Evolutionary conservation across 1,284 basidiomycete genomes (phyloP).

Genomic region (Ganoderma lingzhi): DNA sequence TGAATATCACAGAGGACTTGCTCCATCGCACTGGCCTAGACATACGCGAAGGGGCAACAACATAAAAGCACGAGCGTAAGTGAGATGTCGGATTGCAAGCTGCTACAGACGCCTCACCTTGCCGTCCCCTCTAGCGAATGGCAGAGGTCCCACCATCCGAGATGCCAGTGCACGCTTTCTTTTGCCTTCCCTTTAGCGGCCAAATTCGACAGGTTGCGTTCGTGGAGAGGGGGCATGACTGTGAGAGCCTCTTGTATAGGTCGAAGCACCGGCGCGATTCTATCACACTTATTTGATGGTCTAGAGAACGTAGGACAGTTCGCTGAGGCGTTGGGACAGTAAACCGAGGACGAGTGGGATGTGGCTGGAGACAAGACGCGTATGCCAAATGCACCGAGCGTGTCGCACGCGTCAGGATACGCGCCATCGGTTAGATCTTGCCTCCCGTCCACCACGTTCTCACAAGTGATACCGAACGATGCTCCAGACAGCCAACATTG

Average conservation of each 20-base stretch:
- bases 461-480: conserved; percentile 20
- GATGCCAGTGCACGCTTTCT: conserved; percentile 61
- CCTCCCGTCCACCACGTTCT: not conserved
- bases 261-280: conserved; percentile 2
- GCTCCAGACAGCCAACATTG: conserved; percentile 46
- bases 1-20: conserved; percentile 70
- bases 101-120: conserved; percentile 49
- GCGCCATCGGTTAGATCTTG: not conserved
- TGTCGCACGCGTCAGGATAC: not conserved
- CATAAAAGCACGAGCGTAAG: not conserved
- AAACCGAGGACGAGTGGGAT: not conserved
- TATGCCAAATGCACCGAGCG: not conserved
- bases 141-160: conserved; percentile 78
- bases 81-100: not conserved
- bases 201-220: conserved; percentile 42
- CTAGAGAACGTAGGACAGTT: not conserved
- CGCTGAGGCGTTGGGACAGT: not conserved
- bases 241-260: not conserved
- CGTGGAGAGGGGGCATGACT: conserved; percentile 31
- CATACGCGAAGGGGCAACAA: not conserved
- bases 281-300: not conserved
- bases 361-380: conserved; percentile 8
- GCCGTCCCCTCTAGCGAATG: conserved; percentile 63
- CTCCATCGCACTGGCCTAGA: conserved; percentile 76
- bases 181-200: conserved; percentile 66